A percentile compares a stretch with the other conserved stretches of the same genome.
phyloP scores from a whole-genome alignment of 345 rosid genomes.

The Trapa bicornis region DNA sequence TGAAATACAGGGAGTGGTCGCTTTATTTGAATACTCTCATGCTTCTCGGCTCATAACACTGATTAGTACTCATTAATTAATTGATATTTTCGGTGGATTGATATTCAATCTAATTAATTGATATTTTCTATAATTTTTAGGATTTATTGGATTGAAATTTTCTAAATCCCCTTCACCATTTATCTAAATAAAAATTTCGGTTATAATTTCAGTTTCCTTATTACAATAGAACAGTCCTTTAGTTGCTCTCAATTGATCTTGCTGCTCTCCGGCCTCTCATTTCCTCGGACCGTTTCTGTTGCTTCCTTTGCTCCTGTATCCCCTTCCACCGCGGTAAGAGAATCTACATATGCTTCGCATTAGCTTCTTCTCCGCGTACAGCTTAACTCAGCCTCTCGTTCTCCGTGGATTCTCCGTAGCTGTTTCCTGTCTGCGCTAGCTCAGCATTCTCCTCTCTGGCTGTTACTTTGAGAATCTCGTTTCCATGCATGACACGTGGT shows the following conservation, averaged over 20 bases:
- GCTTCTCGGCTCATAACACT: no score
- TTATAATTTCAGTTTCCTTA: no score
- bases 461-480: neutral
- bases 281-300: neutral
- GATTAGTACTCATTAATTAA: no score
- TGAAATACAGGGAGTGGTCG: no score
- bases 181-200: no score
- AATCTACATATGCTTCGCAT: neutral
- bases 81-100: no score
- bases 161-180: no score
- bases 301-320: neutral
- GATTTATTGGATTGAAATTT: no score
- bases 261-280: neutral
- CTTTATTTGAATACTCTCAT: no score
- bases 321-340: neutral
- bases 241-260: neutral
- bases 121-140: no score
- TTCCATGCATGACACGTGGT: neutral
- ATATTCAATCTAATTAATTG: no score
- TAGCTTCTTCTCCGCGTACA: neutral
- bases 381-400: neutral
- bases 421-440: neutral
- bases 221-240: no score
- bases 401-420: neutral
- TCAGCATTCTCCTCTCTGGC: neutral